Evolutionary conservation across 2,329 filamentous ascomycete genomes (phyloP), one percentile per base, ranked within the genome.

Genomic region (Pseudogymnoascus sp.): DNA sequence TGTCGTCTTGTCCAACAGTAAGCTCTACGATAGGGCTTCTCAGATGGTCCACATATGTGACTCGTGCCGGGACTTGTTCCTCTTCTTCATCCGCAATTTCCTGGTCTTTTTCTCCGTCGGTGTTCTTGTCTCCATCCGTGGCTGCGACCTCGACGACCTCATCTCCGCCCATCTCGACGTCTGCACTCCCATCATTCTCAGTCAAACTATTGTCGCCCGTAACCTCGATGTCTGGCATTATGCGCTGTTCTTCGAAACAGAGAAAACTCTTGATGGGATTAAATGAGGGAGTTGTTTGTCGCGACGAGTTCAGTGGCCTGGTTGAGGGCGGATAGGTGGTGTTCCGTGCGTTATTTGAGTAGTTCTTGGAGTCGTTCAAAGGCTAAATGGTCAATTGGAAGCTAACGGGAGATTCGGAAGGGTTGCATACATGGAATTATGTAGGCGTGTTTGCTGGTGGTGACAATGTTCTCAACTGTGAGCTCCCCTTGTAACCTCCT

Each of bases 11-110:
- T 11, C 89, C 88, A 19, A 91, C 80, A n/a, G 86, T 72, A 28
- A 92, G 76, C 14, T 85, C 85, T 33, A 92, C 84, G 10, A 91
- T 79, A 0, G 89, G 88, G 66, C 87, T 91, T 66, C 79, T 82
- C 22, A 92, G 79, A 69, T 88, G 89, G 70, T 78, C 81, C 60
- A 82, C 74, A 68, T 85, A 87, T 14, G 71, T 72, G 11, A 68
- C 63, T 19, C 72, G 64, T 11, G 64, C 63, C 0, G 68, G 66
- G 2, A 35, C 35, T 22, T 11, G 8, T 11, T 6, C 19, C 12
- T 43, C 60, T 28, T 71, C 66, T 33, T 66, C 68, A 62, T 69
- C 64, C 12, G 62, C 43, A 38, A 69, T 69, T 35, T 66, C 68
- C 46, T 64, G 62, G 40, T 69, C 68, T 16, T 67, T 63, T 6